These are phyloP conservation scores for Huntiella savannae DNA, from an alignment of 2,329 filamentous ascomycete species.

Conservation along the genomic window DNA sequence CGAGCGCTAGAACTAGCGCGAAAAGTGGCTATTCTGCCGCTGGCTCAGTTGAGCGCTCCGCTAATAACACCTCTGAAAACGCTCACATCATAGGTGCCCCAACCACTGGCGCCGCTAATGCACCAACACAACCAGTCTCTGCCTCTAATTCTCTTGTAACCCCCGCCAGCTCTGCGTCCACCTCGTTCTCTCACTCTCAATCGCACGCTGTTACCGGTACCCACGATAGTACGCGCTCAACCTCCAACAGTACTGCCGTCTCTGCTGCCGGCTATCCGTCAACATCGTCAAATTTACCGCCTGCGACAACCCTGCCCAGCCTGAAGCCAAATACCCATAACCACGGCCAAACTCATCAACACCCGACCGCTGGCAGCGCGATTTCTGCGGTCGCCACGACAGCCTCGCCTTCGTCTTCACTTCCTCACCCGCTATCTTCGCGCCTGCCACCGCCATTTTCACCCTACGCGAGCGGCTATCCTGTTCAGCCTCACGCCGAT, in stretches of 20 bases:
- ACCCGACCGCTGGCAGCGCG: conserved; percentile 7
- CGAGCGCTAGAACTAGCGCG: conserved; percentile 1
- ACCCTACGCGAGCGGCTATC: conserved; percentile 1
- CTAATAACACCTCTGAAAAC: neutral
- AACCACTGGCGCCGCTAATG: conserved; percentile 45
- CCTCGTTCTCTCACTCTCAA: neutral
- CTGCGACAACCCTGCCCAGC: conserved; percentile 7
- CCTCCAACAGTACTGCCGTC: neutral
- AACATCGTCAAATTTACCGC: conserved; percentile 1
- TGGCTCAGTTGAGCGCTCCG: conserved; percentile 1
- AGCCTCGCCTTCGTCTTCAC: conserved; percentile 6
- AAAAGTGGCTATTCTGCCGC: neutral
- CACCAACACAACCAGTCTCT: conserved; percentile 16
- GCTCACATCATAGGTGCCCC: conserved; percentile 34
- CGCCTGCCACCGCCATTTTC: conserved; percentile 5
- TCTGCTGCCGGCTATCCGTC: conserved; percentile 3
- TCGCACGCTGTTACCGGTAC: no score
- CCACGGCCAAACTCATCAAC: conserved; percentile 5
- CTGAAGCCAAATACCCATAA: conserved; percentile 6
- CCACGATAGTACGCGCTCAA: neutral
- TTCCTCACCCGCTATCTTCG: neutral
- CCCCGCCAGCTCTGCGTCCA: neutral
- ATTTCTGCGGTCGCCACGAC: conserved; percentile 9
- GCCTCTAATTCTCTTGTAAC: conserved; percentile 4
- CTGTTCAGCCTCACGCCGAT: conserved; percentile 1